phyloP scores from a whole-genome alignment of 1,284 basidiomycete species.

The Moesziomyces parantarcticus region DNA sequence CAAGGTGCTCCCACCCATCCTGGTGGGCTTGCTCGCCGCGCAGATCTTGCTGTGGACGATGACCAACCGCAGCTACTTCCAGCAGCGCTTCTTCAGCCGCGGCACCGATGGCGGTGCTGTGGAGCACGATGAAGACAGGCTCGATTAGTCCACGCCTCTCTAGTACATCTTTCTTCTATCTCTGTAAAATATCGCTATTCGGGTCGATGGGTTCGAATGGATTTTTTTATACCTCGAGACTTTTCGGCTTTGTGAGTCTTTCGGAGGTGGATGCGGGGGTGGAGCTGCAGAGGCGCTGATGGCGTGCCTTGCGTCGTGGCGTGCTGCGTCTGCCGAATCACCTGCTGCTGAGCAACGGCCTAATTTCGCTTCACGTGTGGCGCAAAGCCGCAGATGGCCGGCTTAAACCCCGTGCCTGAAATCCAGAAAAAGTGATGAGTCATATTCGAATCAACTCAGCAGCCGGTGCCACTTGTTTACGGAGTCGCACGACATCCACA shows the following conservation, averaged over 20 bases:
- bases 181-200: no score
- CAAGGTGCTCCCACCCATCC: slow-evolving; percentile 42
- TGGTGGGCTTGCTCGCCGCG: slow-evolving; percentile 37
- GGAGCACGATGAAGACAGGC: slow-evolving; percentile 13
- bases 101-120: background rate
- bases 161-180: background rate
- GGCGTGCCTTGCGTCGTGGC: background rate
- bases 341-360: no score
- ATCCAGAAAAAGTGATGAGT: background rate
- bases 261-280: no score
- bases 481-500: no score
- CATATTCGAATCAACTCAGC: background rate
- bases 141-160: slow-evolving; percentile 8
- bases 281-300: no score
- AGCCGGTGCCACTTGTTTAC: no score
- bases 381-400: background rate
- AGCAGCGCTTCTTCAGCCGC: slow-evolving; percentile 10
- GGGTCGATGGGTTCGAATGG: no score
- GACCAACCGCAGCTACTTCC: slow-evolving; percentile 18
- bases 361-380: no score
- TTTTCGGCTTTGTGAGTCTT: no score
- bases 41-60: slow-evolving; percentile 39
- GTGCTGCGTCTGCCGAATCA: background rate
- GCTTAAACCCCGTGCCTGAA: background rate
- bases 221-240: no score